Conservation (phyloP, 2,329 filamentous ascomycete genomes). For the Coniochaeta hoffmannii region DNA sequence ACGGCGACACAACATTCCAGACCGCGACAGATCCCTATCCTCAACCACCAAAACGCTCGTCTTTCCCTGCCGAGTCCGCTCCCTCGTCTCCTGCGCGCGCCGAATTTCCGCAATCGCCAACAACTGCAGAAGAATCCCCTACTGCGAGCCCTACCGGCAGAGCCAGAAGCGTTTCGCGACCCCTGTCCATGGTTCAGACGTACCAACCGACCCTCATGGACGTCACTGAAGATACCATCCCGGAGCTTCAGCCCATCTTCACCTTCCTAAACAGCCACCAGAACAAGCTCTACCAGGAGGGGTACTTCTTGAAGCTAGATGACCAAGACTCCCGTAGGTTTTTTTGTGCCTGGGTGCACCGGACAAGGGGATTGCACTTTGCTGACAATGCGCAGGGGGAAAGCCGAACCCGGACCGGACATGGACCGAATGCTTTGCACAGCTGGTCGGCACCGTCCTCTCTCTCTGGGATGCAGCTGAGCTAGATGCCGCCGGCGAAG, state of each 20-base stretch:
- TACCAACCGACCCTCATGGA: conserved; percentile 85
- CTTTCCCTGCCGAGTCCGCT: conserved; percentile 14
- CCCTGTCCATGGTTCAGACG: conserved; percentile 78
- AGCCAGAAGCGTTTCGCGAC: conserved; percentile 53
- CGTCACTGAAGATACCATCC: conserved; percentile 74
- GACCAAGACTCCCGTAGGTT: conserved; percentile 84
- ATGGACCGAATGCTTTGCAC: conserved; percentile 96
- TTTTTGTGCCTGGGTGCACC: neutral
- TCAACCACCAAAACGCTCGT: conserved; percentile 9
- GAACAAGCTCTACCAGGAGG: conserved; percentile 96
- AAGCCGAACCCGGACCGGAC: conserved; percentile 76
- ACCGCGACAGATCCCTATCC: conserved; percentile 7
- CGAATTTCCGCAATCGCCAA: conserved; percentile 31
- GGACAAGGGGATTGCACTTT: conserved; percentile 4
- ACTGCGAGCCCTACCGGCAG: conserved; percentile 30
- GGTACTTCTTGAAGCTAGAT: conserved; percentile 94
- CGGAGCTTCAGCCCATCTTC: conserved; percentile 92
- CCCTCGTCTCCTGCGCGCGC: conserved; percentile 18
- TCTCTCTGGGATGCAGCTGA: conserved; percentile 94
- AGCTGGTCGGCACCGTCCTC: conserved; percentile 88
- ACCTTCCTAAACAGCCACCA: conserved; percentile 88
- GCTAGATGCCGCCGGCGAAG: conserved; percentile 77
- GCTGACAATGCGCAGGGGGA: conserved; percentile 36
- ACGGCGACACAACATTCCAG: neutral
- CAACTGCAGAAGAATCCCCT: conserved; percentile 31